These are phyloP conservation scores for Haematococcus sp. DNA, from an alignment of 139 green algal genomes.

Conservation along the genomic window DNA sequence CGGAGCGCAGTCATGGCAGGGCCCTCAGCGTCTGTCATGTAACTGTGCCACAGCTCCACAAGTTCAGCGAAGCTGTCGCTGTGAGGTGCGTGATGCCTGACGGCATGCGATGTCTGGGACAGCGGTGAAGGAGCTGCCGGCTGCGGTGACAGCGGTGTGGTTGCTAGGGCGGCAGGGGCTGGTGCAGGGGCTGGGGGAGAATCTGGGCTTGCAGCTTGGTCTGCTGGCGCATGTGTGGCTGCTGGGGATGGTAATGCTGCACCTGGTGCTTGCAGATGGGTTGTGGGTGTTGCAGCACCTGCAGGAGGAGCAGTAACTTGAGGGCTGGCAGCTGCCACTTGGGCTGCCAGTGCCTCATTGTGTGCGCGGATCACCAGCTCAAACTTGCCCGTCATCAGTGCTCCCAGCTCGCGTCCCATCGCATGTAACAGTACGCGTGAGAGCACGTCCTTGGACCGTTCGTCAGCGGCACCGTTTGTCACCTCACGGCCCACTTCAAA, in stretches of 20 bases:
- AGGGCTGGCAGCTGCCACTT: neutral
- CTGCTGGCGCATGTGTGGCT: neutral
- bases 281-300: neutral
- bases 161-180: too few species aligned
- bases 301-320: neutral
- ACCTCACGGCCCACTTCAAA: slow-evolving; percentile 27
- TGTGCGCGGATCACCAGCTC: neutral
- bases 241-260: neutral
- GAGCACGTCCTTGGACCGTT: slow-evolving; percentile 8
- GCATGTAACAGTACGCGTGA: slow-evolving; percentile 26
- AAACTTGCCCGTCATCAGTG: slow-evolving; percentile 20
- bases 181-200: neutral
- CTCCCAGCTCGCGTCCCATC: slow-evolving; percentile 27
- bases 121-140: too few species aligned
- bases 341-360: neutral
- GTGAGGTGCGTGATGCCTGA: too few species aligned
- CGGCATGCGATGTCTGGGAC: too few species aligned
- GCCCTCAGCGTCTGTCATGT: neutral
- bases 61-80: neutral
- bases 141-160: too few species aligned
- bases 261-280: too few species aligned
- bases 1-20: slow-evolving; percentile 19
- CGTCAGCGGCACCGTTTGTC: slow-evolving; percentile 1
- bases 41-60: slow-evolving; percentile 5
- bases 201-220: neutral